Evolutionary conservation across 2,329 filamentous ascomycete species (phyloP).

Genomic region (Penicillium sp.): DNA sequence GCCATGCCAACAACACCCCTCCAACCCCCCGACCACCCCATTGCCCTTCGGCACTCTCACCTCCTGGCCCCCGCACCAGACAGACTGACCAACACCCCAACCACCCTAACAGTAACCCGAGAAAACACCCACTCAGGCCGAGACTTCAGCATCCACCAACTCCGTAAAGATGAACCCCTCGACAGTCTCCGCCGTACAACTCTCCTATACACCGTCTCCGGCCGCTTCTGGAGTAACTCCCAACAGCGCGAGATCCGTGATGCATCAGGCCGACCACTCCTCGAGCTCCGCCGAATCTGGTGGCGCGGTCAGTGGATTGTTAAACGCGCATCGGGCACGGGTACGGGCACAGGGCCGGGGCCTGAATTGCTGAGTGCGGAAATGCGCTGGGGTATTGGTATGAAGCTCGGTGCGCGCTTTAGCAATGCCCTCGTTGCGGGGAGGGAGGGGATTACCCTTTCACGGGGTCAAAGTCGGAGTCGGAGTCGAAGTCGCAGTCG

Average conservation of each 20-base stretch:
- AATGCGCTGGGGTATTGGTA: slow-evolving; percentile 17
- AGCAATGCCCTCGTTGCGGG: slow-evolving; percentile 20
- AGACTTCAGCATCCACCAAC: slow-evolving; percentile 18
- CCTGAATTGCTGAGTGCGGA: slow-evolving; percentile 17
- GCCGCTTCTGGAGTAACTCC: slow-evolving; percentile 23
- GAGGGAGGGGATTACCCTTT: not conserved
- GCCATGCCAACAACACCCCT: slow-evolving; percentile 17
- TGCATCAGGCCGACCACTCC: slow-evolving; percentile 12
- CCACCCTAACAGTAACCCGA: slow-evolving; percentile 23
- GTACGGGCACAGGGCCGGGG: too few relatives aligned
- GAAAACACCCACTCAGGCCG: slow-evolving; percentile 17
- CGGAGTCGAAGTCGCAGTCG: too few relatives aligned
- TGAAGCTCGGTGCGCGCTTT: slow-evolving; percentile 18
- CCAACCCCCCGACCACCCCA: slow-evolving; percentile 25
- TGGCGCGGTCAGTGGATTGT: slow-evolving; percentile 21
- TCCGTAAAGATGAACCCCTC: slow-evolving; percentile 21
- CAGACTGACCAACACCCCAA: slow-evolving; percentile 27
- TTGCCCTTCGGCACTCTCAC: slow-evolving; percentile 27
- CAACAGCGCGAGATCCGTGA: slow-evolving; percentile 22
- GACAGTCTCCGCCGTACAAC: slow-evolving; percentile 16
- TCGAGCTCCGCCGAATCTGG: slow-evolving; percentile 23
- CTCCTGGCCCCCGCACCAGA: slow-evolving; percentile 28
- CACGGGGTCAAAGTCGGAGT: not conserved
- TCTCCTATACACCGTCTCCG: slow-evolving; percentile 22
- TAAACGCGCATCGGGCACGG: too few relatives aligned